Conservation (phyloP, 768 basidiomycete species). For the Trametes cinnabarina region DNA sequence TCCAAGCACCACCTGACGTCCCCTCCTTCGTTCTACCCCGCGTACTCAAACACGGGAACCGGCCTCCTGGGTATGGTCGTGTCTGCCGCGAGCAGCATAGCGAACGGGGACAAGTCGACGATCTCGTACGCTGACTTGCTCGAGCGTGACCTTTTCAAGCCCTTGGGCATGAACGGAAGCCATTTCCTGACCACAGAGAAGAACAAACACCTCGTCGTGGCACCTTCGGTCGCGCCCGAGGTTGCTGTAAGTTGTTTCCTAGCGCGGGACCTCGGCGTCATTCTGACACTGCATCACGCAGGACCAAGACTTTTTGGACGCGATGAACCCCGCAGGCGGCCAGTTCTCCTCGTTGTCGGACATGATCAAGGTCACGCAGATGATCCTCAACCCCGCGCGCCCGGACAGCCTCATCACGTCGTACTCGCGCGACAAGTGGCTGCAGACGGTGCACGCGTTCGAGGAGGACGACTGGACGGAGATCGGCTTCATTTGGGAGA, state of each 20-base stretch:
- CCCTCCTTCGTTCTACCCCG: slow-evolving; percentile 43
- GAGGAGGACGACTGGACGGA: slow-evolving; percentile 29
- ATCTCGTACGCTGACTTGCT: slow-evolving; percentile 40
- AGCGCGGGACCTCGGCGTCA: too few species aligned
- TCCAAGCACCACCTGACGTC: slow-evolving; percentile 39
- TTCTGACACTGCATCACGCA: slow-evolving; percentile 10
- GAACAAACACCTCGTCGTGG: slow-evolving; percentile 37
- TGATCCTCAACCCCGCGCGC: slow-evolving; percentile 40
- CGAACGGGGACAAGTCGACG: not conserved
- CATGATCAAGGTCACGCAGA: slow-evolving; percentile 41
- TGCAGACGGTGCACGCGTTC: slow-evolving; percentile 30
- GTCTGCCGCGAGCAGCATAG: slow-evolving; percentile 31
- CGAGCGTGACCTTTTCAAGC: slow-evolving; percentile 48
- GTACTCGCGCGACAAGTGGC: slow-evolving; percentile 30
- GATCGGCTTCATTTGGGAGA: slow-evolving; percentile 26
- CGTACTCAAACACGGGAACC: slow-evolving; percentile 42
- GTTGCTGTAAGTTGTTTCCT: slow-evolving; percentile 33
- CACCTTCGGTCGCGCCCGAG: slow-evolving; percentile 35
- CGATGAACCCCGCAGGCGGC: slow-evolving; percentile 45
- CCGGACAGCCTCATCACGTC: slow-evolving; percentile 25
- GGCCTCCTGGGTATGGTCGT: slow-evolving; percentile 36
- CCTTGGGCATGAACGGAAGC: slow-evolving; percentile 43
- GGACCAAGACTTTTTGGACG: slow-evolving; percentile 41
- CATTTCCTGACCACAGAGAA: slow-evolving; percentile 41
- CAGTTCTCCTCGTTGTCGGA: slow-evolving; percentile 53